These are phyloP conservation scores for Metarhizium anisopliae DNA, from an alignment of 2,329 filamentous ascomycete genomes.

Conservation along the genomic window DNA sequence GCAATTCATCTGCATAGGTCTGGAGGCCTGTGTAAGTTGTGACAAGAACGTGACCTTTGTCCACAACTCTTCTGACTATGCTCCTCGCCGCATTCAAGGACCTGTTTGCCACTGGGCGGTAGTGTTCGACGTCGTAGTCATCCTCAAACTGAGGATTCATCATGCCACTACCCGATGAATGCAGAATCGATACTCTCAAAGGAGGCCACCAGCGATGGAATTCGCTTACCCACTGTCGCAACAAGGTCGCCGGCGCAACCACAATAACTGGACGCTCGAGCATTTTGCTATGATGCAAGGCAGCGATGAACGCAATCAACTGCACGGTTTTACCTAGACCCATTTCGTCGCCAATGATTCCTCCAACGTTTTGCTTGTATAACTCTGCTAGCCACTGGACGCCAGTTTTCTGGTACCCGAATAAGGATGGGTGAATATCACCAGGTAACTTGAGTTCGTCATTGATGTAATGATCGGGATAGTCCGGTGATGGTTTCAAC, in stretches of 20 bases:
- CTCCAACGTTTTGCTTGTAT: constrained; percentile 80
- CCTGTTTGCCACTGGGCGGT: constrained; percentile 22
- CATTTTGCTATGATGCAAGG: constrained; percentile 83
- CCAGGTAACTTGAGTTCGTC: constrained; percentile 76
- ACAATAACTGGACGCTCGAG: constrained; percentile 80
- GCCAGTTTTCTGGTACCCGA: constrained; percentile 94
- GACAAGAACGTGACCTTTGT: constrained; percentile 84
- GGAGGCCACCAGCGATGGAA: constrained; percentile 99
- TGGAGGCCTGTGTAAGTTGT: constrained; percentile 96
- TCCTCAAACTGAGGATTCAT: constrained; percentile 63
- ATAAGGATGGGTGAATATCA: constrained; percentile 85
- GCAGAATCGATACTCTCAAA: constrained; percentile 87
- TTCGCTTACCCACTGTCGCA: constrained; percentile 97
- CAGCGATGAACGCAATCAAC: constrained; percentile 70
- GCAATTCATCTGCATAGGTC: constrained; percentile 75
- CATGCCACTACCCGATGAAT: constrained; percentile 96
- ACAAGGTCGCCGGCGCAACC: constrained; percentile 86
- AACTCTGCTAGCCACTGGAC: constrained; percentile 95
- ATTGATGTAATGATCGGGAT: constrained; percentile 65
- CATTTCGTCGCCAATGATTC: constrained; percentile 97
- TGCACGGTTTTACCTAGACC: constrained; percentile 88
- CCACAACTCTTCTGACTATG: constrained; percentile 73
- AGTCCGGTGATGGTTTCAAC: constrained; percentile 77
- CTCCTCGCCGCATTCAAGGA: constrained; percentile 56
- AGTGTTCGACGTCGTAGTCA: constrained; percentile 38